Evolutionary conservation across 2,329 filamentous ascomycete species (phyloP), one percentile per base, ranked within the genome.

Genomic region (Amylocarpus encephaloides): DNA sequence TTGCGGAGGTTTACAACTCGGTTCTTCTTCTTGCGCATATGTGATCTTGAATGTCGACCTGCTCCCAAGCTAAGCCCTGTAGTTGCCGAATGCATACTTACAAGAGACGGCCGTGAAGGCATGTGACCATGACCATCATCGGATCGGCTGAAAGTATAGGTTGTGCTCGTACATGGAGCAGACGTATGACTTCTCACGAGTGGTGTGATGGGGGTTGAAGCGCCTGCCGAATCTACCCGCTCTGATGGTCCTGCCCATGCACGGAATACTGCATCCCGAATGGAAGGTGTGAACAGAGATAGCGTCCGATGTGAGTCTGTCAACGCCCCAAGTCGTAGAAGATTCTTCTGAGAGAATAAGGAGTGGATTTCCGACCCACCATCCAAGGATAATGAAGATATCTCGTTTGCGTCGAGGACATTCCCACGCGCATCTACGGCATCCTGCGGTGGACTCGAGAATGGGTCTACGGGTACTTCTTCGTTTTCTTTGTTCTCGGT

Each of bases 311-410:
- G 90, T 2, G 90, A 95, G 63, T 95, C 86, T 3, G 82, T 90
- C 50, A 98, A 73, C 0, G 88, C 81, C 19, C 86, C 88, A 11
- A 98, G 74, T 45, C 88, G 85, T 19, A 95, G 71, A 34, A 97
- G 73, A 62, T 95, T 97, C 76, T 95, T 95, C 64, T 95, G 89
- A 0, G 92, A 97, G 67, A 98, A 97, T 5, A 95, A 78, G 0
- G 89, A 90, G 66, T 95, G 89, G 16, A 86, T 81, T 64, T 95
- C 91, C 6, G 85, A 77, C 3, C 85, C 82, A 15, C 85, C 83
- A 57, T 96, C 88, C 7, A 95, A 74, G 0, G 86, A 85, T 47
- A 95, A 72, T 3, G 85, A 82, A 0, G 88, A 86, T 48, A 92
- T 83, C 56, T 89, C 81, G 45, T 80, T 82, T 9, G 85, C 77